Evolutionary conservation across 805 yeast genomes (phyloP).

Genomic region (Tetrapisispora taiwanensis): DNA sequence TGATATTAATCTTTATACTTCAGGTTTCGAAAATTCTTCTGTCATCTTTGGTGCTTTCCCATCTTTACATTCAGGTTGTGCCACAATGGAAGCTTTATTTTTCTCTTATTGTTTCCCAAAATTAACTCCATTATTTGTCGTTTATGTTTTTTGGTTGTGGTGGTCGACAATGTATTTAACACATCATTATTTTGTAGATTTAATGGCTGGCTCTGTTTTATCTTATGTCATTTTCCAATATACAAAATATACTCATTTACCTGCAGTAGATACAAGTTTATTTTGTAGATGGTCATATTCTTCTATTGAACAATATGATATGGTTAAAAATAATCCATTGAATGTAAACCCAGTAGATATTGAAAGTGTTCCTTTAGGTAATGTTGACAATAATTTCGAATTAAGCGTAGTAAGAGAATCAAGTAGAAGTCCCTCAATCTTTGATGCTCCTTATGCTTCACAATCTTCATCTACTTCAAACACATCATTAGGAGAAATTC

Average conservation of each 20-base stretch:
- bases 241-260: conserved; percentile 59
- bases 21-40: conserved; percentile 76
- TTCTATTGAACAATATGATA: conserved; percentile 28
- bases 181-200: conserved; percentile 89
- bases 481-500: conserved; percentile 23
- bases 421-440: conserved; percentile 23
- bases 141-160: conserved; percentile 87
- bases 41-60: conserved; percentile 87
- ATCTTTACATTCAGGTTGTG: conserved; percentile 88
- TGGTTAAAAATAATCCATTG: conserved; percentile 30
- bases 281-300: conserved; percentile 65
- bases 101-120: conserved; percentile 73
- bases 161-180: conserved; percentile 97
- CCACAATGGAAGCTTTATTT: conserved; percentile 86
- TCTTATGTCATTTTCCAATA: conserved; percentile 62
- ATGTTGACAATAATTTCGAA: conserved; percentile 19
- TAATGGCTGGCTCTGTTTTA: conserved; percentile 79
- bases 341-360: conserved; percentile 20
- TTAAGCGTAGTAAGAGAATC: conserved; percentile 19
- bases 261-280: conserved; percentile 40
- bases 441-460: conserved; percentile 27
- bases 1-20: conserved; percentile 74
- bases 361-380: conserved; percentile 23
- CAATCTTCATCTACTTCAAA: conserved; percentile 30
- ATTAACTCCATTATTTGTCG: conserved; percentile 51